phyloP scores from a whole-genome alignment of 805 yeast genomes.

The Starmerella stigmatis region DNA sequence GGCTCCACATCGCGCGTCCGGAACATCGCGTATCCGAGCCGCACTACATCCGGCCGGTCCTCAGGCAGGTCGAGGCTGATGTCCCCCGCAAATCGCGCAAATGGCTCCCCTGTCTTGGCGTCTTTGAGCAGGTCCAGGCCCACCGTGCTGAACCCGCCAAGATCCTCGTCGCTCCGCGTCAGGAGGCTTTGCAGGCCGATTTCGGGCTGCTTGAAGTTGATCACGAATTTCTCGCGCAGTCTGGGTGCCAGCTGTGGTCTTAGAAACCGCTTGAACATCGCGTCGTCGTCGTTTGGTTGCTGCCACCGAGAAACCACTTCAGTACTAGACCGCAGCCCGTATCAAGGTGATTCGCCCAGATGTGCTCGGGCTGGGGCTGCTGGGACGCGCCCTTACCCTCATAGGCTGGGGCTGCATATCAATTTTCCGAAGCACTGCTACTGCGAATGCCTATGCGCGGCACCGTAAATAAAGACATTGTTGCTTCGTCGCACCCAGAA shows the following conservation, averaged over 20 bases:
- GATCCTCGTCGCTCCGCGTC: conserved; percentile 59
- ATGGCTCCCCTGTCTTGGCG: conserved; percentile 23
- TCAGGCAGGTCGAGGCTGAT: conserved; percentile 56
- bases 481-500: too few species aligned
- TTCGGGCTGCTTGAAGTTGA: conserved; percentile 47
- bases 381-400: too few species aligned
- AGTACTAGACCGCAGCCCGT: background rate
- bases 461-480: too few species aligned
- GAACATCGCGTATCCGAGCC: conserved; percentile 73
- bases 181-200: conserved; percentile 41
- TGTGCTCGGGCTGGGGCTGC: too few species aligned
- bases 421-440: too few species aligned
- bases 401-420: too few species aligned
- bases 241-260: conserved; percentile 15
- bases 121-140: conserved; percentile 38
- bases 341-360: too few species aligned
- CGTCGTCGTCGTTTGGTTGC: background rate
- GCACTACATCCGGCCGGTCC: conserved; percentile 50
- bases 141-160: conserved; percentile 71
- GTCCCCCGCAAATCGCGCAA: conserved; percentile 63
- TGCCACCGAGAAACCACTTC: background rate
- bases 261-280: conserved; percentile 12
- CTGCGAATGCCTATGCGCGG: too few species aligned
- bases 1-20: conserved; percentile 57
- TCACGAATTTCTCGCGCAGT: conserved; percentile 35